Base-by-base conservation (phyloP, 2,329 filamentous ascomycete genomes). In the Elsinoe batatas region DNA sequence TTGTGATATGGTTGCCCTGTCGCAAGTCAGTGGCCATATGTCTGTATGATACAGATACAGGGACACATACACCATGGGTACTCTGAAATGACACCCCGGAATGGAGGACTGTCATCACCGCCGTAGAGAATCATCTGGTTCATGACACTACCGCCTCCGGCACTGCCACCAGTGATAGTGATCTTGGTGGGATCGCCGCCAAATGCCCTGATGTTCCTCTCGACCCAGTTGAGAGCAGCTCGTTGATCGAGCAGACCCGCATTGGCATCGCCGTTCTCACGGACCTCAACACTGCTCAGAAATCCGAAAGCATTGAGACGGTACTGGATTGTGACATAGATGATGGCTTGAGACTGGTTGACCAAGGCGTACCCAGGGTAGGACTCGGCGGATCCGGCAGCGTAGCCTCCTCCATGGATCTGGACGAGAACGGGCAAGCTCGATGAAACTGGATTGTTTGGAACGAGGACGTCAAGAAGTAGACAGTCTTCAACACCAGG, bases 61-160 rank as follows among this genome's bases (percentile, higher is more conserved):
- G 11, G n/a, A n/a, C n/a, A 47, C 36, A 40, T 54, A 54, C 54
- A 59, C 60, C 59, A 58, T 1, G 58, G 60, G 18, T 59, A 60
- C 53, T 64, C 62, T 7, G 67, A 57, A 43, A 75, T 74, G 0
- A 69, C 73, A 4, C 70, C 72, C n/a, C 68, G 64, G 59, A 75
- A 75, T 0, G 73, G 68, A 0, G 70, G 68, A 1, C 66, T 61
- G 4, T 64, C 63, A 0, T 65, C 60, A 3, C 70, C 72, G 13
- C 71, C 64, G 49, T 71, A 69, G 10, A 70, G 61, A 30, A 68
- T 70, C 59, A 74, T 65, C 51, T 68, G 66, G 33, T 63, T 58
- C 56, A 61, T 62, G 12, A 65, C 63, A 47, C 54, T 56, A 8
- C 65, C 62, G 1, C 64, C 65, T 2, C 65, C 65, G 20, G 64